Conservation (phyloP, 345 rosid species). For the Erodium maritimum region DNA sequence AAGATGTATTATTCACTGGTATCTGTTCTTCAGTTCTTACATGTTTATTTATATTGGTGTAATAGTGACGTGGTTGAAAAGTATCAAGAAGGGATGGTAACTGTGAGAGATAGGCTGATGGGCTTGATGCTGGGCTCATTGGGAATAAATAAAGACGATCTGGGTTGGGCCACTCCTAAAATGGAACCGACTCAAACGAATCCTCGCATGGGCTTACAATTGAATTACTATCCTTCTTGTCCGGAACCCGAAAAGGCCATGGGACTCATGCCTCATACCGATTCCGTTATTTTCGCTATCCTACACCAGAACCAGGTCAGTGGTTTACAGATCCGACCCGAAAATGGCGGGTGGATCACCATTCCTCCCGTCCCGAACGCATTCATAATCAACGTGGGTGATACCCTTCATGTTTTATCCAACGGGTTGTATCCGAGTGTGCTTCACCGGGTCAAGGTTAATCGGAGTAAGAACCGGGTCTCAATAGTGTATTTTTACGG, state of each 20-base stretch:
- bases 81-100: constrained; percentile 24
- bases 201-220: constrained; percentile 18
- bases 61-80: constrained; percentile 21
- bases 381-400: constrained; percentile 67
- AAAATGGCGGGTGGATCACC: constrained; percentile 61
- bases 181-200: neutral
- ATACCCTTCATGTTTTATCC: constrained; percentile 68
- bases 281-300: constrained; percentile 70
- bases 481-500: constrained; percentile 69
- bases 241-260: constrained; percentile 84
- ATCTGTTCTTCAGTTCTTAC: too few relatives aligned
- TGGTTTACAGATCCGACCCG: constrained; percentile 60
- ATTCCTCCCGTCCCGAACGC: constrained; percentile 48
- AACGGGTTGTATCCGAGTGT: constrained; percentile 70
- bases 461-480: constrained; percentile 37
- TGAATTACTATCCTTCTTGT: constrained; percentile 65
- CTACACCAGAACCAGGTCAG: constrained; percentile 56
- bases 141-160: constrained; percentile 24
- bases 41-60: neutral
- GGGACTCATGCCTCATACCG: constrained; percentile 90
- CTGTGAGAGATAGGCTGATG: constrained; percentile 23
- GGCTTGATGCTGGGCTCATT: constrained; percentile 31
- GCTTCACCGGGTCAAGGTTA: constrained; percentile 69
- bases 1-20: too few relatives aligned
- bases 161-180: constrained; percentile 22